Percentiles rank a stretch among this genome's conserved stretches.
Conservation (phyloP, 495 filamentous ascomycete species). For the Filosporella fistucella region DNA sequence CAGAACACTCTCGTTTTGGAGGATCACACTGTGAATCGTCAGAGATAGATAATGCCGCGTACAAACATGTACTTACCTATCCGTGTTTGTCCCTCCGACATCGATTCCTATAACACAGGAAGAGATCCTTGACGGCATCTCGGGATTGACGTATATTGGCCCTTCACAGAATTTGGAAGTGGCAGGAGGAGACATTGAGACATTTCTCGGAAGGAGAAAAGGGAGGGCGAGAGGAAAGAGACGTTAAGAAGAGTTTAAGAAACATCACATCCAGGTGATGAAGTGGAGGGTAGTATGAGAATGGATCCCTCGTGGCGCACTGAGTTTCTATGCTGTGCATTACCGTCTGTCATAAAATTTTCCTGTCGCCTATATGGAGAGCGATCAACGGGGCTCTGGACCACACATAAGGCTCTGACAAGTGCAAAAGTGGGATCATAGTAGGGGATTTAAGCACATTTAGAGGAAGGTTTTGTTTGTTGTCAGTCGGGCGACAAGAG, state of each 20-base stretch:
- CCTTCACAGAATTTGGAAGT: background rate
- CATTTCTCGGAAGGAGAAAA: background rate
- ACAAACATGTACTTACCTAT: conserved; percentile 34
- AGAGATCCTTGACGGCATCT: conserved; percentile 11
- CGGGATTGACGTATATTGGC: background rate
- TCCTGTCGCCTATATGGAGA: background rate
- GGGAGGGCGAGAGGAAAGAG: background rate
- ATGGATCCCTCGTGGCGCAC: background rate
- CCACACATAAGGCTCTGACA: background rate
- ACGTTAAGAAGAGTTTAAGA: background rate
- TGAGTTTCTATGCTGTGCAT: background rate
- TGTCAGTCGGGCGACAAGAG: no score
- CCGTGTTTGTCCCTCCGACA: conserved; percentile 55
- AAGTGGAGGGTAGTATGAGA: background rate
- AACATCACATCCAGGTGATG: background rate
- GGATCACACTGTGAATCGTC: conserved; percentile 15
- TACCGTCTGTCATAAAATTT: background rate
- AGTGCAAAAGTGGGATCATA: background rate
- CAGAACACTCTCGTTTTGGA: conserved; percentile 35
- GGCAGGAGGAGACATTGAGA: conserved; percentile 2
- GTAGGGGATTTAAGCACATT: no score
- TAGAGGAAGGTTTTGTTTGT: no score
- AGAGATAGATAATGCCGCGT: background rate
- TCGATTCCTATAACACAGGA: conserved; percentile 26
- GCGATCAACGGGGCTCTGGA: background rate